These are phyloP conservation scores for Magnusiomyces paraingens DNA, from an alignment of 1,139 yeast species.

Conservation along the genomic window DNA sequence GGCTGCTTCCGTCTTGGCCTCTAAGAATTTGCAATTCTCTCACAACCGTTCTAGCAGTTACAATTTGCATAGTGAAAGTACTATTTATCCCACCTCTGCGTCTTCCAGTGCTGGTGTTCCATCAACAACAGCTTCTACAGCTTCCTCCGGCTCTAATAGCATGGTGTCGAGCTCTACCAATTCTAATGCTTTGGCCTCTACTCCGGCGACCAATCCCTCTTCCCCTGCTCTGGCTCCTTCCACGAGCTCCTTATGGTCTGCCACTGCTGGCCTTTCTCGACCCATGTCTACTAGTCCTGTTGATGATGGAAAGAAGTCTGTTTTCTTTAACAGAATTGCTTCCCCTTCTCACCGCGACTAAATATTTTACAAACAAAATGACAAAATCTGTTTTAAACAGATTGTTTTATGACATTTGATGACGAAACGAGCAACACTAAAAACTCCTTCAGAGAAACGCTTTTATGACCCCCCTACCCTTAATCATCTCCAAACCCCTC, in stretches of 20 bases:
- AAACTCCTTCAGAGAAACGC: no score
- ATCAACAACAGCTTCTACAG: no score
- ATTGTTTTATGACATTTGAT: no score
- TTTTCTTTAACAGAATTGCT: background rate
- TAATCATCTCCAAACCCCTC: no score
- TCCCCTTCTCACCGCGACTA: conserved; percentile 4
- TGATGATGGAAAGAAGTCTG: conserved; percentile 2
- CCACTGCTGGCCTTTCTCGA: background rate
- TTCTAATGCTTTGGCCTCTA: background rate
- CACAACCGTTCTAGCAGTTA: conserved; percentile 1
- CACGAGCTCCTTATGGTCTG: conserved; percentile 1
- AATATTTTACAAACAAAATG: background rate
- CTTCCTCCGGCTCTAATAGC: background rate
- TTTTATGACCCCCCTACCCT: no score
- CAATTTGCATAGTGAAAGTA: conserved; percentile 1
- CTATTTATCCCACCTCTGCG: conserved; percentile 1
- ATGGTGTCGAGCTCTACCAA: background rate
- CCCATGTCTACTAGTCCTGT: conserved; percentile 5
- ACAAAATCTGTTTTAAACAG: no score
- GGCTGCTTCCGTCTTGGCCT: background rate
- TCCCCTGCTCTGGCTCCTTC: background rate
- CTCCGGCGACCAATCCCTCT: background rate
- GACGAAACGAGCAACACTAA: no score
- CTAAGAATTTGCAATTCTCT: background rate
- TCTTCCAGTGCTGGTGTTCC: background rate